Evolutionary conservation across 257 asterid genomes (phyloP), one percentile per base, ranked within the genome.

Genomic region (Ilex aquifolium): DNA sequence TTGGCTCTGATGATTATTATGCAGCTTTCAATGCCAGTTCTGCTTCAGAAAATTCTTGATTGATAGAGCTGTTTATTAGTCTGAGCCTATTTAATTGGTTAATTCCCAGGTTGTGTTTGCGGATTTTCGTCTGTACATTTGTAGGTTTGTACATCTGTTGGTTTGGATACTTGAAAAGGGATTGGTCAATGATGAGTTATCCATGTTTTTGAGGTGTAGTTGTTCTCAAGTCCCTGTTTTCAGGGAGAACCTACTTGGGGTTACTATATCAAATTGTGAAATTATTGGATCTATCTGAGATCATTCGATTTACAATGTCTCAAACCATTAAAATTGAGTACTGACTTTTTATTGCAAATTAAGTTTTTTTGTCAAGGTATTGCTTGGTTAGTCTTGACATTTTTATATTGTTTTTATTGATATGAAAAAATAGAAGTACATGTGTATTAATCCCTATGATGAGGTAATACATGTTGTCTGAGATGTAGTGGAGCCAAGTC

Each of bases 31-130:
- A 80, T 62, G 95, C 95, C 96, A 92, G 97, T 92, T 92, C 97
- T 89, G 97, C 99, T 89, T 89, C 99, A 78, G 99, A 89, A 68
- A 67, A 83, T 76, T 80, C 88, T 63, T 92, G 99, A 92, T 92
- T 61, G 97, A 89, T 55, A 88, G 75, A 85, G 97, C 96, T 92
- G 97, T 78, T 36, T 58, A 60, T 30, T 59, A 31, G 60, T 59
- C 89, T 82, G 95, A 91, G 88, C 84, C 82, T 66, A 17, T 32
- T 10, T 14, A 21, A 9, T 2, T 60, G 0, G 6, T 53, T 14
- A 7, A 7, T 8, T 21, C 27, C 27, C 27, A 0, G 27, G 15
- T 17, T 14, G 57, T 4, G 11, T 4, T 15, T 21, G 57, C 11
- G 5, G 15, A 7, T 15, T 14, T 53, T 46, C 2, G 3, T 46